Evolutionary conservation across 2,329 filamentous ascomycete species (phyloP), one percentile per base, ranked within the genome.

Genomic region (Tolypocladium cylindrosporum): DNA sequence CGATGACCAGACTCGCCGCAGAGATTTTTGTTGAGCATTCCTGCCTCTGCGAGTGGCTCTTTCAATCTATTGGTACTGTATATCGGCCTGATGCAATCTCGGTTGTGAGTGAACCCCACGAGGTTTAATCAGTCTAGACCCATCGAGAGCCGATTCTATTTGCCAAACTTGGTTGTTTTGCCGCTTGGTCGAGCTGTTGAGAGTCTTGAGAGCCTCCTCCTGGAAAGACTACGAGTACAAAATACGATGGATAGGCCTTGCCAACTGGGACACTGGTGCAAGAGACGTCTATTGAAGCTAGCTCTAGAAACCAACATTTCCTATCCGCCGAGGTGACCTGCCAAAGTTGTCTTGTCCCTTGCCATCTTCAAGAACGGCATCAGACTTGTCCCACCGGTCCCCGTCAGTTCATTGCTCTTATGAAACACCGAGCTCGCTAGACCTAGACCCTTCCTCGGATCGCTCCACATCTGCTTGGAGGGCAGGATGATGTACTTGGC

Each of bases 341-440:
- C 75, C 21, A 65, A 64, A 2, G 59, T 61, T 0, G 92, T 97
- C 77, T 96, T 92, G 68, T 97, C 90, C 24, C 93, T 79, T 4
- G 90, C 87, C 72, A 95, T 90, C 72, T 91, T 95, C 62, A 97
- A 72, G 71, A 97, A 97, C 0, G 92, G 90, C 58, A 97, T 88
- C 56, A 97, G 73, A 0, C 87, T 85, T 0, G 93, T 97, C 0
- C 93, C 92, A 2, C 92, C 92, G 0, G 92, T 97, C 0, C 93
- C 93, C 1, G 86, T 87, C 43, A 96, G 75, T 61, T 88, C 74
- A 24, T 70, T 66, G 24, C 65, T 64, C 55, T 68, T 70, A 24
- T 62, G 54, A 7, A 57, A 61, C 13, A 73, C 72, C 11, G 76
- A 78, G 0, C 74, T 27, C 75, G 31, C 75, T 79, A 0, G 78